Conservation (phyloP, 441 rosid genomes). For the Croton laevigatus region DNA sequence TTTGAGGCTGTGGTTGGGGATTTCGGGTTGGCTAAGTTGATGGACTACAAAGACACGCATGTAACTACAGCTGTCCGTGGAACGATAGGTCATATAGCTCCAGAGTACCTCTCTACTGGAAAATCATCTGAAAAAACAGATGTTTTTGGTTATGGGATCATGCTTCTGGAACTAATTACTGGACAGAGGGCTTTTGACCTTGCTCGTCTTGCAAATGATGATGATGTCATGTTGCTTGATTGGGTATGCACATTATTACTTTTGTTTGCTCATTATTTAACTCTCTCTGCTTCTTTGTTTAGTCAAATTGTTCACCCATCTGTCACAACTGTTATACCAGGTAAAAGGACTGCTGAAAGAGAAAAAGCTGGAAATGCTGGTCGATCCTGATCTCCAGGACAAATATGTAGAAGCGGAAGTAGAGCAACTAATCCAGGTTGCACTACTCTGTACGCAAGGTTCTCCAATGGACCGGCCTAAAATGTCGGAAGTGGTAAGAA, state of each 20-base stretch:
- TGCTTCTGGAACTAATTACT: slow-evolving; percentile 83
- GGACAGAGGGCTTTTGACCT: slow-evolving; percentile 95
- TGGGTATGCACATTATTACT: slow-evolving; percentile 46
- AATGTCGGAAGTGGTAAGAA: slow-evolving; percentile 91
- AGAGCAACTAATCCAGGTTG: slow-evolving; percentile 79
- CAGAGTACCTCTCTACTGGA: slow-evolving; percentile 81
- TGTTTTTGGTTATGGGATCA: slow-evolving; percentile 82
- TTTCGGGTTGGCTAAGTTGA: slow-evolving; percentile 79
- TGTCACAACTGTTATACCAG: slow-evolving; percentile 28
- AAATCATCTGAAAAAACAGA: slow-evolving; percentile 84
- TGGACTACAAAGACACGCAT: slow-evolving; percentile 92
- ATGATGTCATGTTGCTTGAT: slow-evolving; percentile 85
- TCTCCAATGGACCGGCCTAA: slow-evolving; percentile 83
- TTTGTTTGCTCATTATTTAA: neutral
- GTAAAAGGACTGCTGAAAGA: slow-evolving; percentile 86
- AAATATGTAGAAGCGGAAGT: slow-evolving; percentile 73
- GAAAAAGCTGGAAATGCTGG: slow-evolving; percentile 74
- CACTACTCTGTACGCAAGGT: slow-evolving; percentile 81
- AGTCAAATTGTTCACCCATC: neutral
- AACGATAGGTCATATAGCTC: slow-evolving; percentile 85
- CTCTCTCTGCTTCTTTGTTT: neutral
- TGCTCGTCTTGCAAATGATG: slow-evolving; percentile 83
- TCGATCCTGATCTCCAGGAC: slow-evolving; percentile 73
- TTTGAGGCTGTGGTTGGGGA: slow-evolving; percentile 90
- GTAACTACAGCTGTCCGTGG: slow-evolving; percentile 90